phyloP scores from a whole-genome alignment of 2,329 filamentous ascomycete species.

The Monilinia fructicola region DNA sequence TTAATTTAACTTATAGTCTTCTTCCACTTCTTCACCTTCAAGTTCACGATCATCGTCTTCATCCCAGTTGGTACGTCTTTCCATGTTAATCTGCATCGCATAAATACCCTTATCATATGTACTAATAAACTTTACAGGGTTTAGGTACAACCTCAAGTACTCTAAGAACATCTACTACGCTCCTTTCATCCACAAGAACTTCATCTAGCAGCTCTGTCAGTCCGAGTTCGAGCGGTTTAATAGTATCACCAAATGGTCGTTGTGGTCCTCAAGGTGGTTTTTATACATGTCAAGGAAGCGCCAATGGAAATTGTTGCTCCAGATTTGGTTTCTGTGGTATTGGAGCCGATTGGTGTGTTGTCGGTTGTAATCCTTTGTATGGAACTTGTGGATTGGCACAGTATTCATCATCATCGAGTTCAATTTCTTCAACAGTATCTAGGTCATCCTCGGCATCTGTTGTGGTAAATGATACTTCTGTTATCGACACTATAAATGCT shows the following conservation, averaged over 20 bases:
- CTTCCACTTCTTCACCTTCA: neutral
- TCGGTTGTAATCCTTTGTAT: neutral
- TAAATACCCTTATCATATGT: neutral
- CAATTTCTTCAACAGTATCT: neutral
- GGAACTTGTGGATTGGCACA: conserved; percentile 3
- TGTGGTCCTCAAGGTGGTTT: neutral
- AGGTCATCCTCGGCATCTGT: neutral
- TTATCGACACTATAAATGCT: neutral
- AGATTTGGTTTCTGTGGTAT: neutral
- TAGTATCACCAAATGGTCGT: neutral
- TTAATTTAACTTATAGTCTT: neutral
- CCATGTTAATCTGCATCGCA: too few relatives aligned
- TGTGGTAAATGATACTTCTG: neutral
- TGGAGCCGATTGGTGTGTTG: neutral
- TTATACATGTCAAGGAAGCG: conserved; percentile 7
- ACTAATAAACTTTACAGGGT: neutral
- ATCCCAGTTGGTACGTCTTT: neutral
- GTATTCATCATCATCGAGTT: neutral
- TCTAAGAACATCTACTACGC: neutral
- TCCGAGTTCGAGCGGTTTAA: neutral
- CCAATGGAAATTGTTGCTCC: conserved; percentile 8
- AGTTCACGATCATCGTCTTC: neutral
- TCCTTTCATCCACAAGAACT: neutral
- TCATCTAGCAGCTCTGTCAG: neutral
- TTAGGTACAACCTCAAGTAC: neutral